phyloP scores from a whole-genome alignment of 345 rosid genomes.

The Ailanthus altissimus region DNA sequence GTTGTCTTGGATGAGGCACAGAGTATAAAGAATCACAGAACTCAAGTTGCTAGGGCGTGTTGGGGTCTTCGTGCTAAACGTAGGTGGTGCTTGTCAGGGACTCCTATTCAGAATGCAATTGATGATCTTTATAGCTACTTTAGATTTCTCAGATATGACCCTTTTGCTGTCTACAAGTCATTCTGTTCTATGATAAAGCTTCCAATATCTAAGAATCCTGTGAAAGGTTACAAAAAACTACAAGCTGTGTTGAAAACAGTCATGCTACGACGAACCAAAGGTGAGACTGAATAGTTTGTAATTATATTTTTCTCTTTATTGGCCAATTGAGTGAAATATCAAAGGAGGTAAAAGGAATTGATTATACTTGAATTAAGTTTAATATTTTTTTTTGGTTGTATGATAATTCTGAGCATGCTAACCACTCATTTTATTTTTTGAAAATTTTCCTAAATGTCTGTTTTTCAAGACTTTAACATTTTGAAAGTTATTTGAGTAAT shows the following conservation, averaged over 20 bases:
- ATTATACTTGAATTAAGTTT: not conserved
- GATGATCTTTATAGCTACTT: slow-evolving; percentile 98
- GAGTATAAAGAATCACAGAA: slow-evolving; percentile 92
- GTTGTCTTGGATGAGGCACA: slow-evolving; percentile 98
- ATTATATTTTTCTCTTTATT: not conserved
- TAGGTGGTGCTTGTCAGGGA: slow-evolving; percentile 98
- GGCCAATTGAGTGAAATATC: not conserved
- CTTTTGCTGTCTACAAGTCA: slow-evolving; percentile 57
- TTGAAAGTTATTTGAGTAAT: not conserved
- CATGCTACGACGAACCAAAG: slow-evolving; percentile 99
- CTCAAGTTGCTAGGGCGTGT: slow-evolving; percentile 97
- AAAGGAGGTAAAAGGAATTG: not conserved
- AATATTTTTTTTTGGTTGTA: not conserved
- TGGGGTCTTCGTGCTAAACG: slow-evolving; percentile 99
- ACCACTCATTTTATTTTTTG: not conserved
- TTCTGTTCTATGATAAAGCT: slow-evolving; percentile 66
- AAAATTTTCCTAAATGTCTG: not conserved
- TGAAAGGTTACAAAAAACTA: slow-evolving; percentile 71
- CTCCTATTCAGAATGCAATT: slow-evolving; percentile 95
- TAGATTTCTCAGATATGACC: slow-evolving; percentile 92
- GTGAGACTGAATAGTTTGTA: slow-evolving; percentile 36
- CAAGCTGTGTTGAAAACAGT: slow-evolving; percentile 87
- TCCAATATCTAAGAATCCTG: slow-evolving; percentile 64
- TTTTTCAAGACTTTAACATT: not conserved
- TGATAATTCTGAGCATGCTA: not conserved